Conservation (phyloP, 2,329 filamentous ascomycete genomes). For the Ceratocystiopsis minuta region DNA sequence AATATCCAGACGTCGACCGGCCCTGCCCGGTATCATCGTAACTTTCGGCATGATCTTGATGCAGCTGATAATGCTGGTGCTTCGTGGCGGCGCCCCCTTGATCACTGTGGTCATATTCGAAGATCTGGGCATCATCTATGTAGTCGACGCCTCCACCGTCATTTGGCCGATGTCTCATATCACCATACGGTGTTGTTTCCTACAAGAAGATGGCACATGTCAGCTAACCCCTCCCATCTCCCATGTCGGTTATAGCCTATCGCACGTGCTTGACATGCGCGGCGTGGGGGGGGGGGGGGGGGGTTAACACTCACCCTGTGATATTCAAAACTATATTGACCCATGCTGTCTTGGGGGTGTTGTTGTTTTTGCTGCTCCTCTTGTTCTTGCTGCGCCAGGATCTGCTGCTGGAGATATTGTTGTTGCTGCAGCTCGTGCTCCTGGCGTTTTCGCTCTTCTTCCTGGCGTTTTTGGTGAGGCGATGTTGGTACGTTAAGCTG, state of each 20-base stretch:
- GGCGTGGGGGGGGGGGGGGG: not conserved
- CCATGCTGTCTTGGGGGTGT: constrained; percentile 10
- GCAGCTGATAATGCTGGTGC: not conserved
- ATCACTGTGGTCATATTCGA: constrained; percentile 17
- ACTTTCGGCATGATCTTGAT: not conserved
- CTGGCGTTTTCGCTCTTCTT: constrained; percentile 28
- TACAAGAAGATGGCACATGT: constrained; percentile 4
- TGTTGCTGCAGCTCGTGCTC: constrained; percentile 27
- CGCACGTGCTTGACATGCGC: not conserved
- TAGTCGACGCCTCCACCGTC: constrained; percentile 12
- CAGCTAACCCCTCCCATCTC: too few species aligned
- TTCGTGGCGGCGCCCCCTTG: constrained; percentile 1
- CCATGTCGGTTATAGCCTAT: too few species aligned
- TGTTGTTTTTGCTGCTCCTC: constrained; percentile 7
- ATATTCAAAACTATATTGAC: constrained; percentile 19
- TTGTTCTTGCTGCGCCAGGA: constrained; percentile 16
- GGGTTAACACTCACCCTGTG: constrained; percentile 18
- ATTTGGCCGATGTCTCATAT: constrained; percentile 10
- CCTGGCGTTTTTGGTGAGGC: constrained; percentile 31
- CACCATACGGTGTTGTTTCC: constrained; percentile 16
- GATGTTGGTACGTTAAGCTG: constrained; percentile 82
- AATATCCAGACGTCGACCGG: constrained; percentile 8
- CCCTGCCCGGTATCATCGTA: not conserved
- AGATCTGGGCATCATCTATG: constrained; percentile 17
- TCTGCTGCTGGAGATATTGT: constrained; percentile 24